phyloP scores from a whole-genome alignment of 306 rosid genomes.

The Cucurbita pepo region DNA sequence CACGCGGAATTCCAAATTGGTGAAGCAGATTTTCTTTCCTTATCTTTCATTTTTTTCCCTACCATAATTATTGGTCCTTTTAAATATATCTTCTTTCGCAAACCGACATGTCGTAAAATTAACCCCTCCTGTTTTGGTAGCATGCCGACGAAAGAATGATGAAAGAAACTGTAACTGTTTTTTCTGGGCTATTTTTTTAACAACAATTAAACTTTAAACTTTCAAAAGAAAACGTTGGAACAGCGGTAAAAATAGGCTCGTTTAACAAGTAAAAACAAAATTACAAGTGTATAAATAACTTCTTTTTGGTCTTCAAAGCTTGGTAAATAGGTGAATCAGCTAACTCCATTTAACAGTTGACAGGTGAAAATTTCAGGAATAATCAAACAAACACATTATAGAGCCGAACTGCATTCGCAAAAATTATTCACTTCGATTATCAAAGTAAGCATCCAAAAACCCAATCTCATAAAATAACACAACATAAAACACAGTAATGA shows the following conservation, averaged over 20 bases:
- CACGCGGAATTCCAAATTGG: not conserved
- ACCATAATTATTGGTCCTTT: too few relatives aligned
- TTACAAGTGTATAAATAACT: too few relatives aligned
- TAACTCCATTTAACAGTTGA: too few relatives aligned
- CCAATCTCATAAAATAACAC: slow-evolving; percentile 6
- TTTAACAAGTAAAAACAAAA: not conserved
- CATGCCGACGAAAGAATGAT: too few relatives aligned
- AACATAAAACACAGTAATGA: slow-evolving; percentile 6
- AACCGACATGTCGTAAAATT: too few relatives aligned
- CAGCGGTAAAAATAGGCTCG: not conserved
- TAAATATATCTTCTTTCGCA: too few relatives aligned
- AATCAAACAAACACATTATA: not conserved
- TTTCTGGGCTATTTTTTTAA: not conserved
- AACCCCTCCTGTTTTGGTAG: too few relatives aligned
- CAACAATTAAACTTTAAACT: not conserved
- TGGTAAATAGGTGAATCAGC: too few relatives aligned
- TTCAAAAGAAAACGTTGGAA: not conserved
- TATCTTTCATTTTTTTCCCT: not conserved
- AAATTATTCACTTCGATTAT: slow-evolving; percentile 1
- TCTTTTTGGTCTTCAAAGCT: too few relatives aligned
- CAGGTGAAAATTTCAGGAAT: not conserved
- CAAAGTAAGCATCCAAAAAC: slow-evolving; percentile 1
- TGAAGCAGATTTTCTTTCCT: not conserved
- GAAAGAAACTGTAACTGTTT: too few relatives aligned
- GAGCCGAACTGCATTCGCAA: not conserved